phyloP scores from a whole-genome alignment of 2,329 filamentous ascomycete genomes.

The Zarea fungicola region DNA sequence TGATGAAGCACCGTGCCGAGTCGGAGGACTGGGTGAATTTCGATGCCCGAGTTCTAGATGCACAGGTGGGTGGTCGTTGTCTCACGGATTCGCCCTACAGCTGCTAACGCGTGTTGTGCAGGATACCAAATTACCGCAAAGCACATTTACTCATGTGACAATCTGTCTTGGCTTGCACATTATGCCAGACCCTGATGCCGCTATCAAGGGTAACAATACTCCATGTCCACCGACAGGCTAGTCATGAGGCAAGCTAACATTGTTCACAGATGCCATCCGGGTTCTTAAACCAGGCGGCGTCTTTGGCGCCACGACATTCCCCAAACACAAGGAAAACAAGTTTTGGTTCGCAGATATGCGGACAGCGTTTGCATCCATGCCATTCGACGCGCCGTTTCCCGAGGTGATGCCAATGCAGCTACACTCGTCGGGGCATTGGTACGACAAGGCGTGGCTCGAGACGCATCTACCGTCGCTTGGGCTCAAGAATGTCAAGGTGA shows the following conservation, averaged over 20 bases:
- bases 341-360: slow-evolving; percentile 35
- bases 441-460: slow-evolving; percentile 34
- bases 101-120: slow-evolving; percentile 15
- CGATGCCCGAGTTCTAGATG: slow-evolving; percentile 39
- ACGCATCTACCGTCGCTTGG: slow-evolving; percentile 30
- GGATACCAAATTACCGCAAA: slow-evolving; percentile 35
- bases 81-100: background rate
- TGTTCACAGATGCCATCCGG: slow-evolving; percentile 29
- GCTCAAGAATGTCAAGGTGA: slow-evolving; percentile 34
- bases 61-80: slow-evolving; percentile 33
- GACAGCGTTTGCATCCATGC: slow-evolving; percentile 34
- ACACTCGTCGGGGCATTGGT: slow-evolving; percentile 35
- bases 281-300: slow-evolving; percentile 35
- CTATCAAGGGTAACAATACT: slow-evolving; percentile 23
- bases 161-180: slow-evolving; percentile 44
- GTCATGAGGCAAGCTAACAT: background rate
- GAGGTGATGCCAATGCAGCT: slow-evolving; percentile 32
- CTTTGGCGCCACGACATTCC: slow-evolving; percentile 34
- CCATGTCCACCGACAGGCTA: too few relatives aligned
- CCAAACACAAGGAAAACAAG: slow-evolving; percentile 25
- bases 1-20: slow-evolving; percentile 33
- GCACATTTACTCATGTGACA: slow-evolving; percentile 39
- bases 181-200: slow-evolving; percentile 35
- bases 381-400: slow-evolving; percentile 34
- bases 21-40: slow-evolving; percentile 42